Percentiles rank a stretch among this genome's conserved stretches.
These are phyloP conservation scores for Colletotrichum horii DNA, from an alignment of 2,329 filamentous ascomycete genomes.

Conservation along the genomic window DNA sequence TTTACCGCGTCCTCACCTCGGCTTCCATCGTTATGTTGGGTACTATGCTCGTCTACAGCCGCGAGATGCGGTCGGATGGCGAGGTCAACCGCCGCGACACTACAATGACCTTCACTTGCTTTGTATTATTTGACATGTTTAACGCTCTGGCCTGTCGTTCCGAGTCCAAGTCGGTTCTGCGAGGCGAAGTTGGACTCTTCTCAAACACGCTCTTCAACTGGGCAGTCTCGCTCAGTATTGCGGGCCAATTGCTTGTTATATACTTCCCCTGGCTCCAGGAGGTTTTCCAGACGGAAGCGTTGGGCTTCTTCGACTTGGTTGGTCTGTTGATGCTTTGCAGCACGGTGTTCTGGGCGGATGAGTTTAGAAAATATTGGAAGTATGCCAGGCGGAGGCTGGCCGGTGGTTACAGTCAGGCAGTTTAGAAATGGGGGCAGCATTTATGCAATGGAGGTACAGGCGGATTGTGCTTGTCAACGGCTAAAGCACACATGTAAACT, in stretches of 20 bases:
- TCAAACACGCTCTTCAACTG: slow-evolving; percentile 96
- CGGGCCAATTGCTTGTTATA: slow-evolving; percentile 89
- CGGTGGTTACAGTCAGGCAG: slow-evolving; percentile 69
- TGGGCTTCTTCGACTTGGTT: slow-evolving; percentile 76
- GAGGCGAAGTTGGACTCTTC: slow-evolving; percentile 83
- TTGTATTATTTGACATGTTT: slow-evolving; percentile 99
- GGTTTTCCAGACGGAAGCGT: slow-evolving; percentile 93
- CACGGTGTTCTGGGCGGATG: slow-evolving; percentile 94
- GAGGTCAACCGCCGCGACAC: slow-evolving; percentile 91
- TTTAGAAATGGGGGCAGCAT: slow-evolving; percentile 43
- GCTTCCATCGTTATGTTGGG: slow-evolving; percentile 90
- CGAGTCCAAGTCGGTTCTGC: slow-evolving; percentile 85
- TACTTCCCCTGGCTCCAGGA: slow-evolving; percentile 94
- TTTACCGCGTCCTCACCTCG: slow-evolving; percentile 85
- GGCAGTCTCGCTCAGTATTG: slow-evolving; percentile 83
- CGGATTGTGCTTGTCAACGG: slow-evolving; percentile 1
- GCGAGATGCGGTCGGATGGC: slow-evolving; percentile 86
- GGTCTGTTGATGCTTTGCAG: slow-evolving; percentile 79
- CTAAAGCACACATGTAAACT: slow-evolving; percentile 9
- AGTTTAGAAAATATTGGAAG: slow-evolving; percentile 81
- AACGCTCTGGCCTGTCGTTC: slow-evolving; percentile 94
- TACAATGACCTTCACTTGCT: slow-evolving; percentile 99
- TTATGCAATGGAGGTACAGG: neutral
- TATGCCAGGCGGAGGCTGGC: slow-evolving; percentile 62
- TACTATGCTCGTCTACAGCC: slow-evolving; percentile 88